Percentiles rank a stretch among this genome's conserved stretches.
Conservation (phyloP, 345 rosid genomes). For the Brassica nigra region DNA sequence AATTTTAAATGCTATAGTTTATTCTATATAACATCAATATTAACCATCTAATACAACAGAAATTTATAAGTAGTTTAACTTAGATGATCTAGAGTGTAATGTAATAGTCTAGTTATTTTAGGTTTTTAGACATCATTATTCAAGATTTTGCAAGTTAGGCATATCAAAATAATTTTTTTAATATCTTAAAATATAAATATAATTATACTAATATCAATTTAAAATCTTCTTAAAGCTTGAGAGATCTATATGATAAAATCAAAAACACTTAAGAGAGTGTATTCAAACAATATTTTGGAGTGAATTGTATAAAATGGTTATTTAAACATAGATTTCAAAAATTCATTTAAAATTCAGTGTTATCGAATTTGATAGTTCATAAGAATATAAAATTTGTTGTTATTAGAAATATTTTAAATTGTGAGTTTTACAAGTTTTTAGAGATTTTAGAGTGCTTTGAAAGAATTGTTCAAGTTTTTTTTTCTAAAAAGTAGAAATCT, state of each 20-base stretch:
- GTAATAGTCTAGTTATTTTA: constrained; percentile 1
- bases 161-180: background rate
- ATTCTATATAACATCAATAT: background rate
- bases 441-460: background rate
- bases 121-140: background rate
- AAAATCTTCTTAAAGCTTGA: background rate
- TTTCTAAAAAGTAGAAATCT: too few species aligned
- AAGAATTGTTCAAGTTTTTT: too few species aligned
- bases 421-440: background rate
- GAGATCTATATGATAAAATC: background rate
- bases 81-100: background rate
- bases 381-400: background rate
- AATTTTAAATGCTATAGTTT: too few species aligned
- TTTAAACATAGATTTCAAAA: too few species aligned
- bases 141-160: background rate
- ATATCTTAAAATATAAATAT: background rate
- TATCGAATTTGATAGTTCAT: background rate
- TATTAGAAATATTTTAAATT: background rate
- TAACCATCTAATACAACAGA: background rate
- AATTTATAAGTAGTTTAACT: background rate
- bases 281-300: too few species aligned
- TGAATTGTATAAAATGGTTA: background rate
- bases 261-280: background rate
- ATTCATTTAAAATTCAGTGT: background rate
- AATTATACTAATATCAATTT: background rate